Evolutionary conservation across 1,284 basidiomycete genomes (phyloP), one percentile per base, ranked within the genome.

Genomic region (Melampsora americana): DNA sequence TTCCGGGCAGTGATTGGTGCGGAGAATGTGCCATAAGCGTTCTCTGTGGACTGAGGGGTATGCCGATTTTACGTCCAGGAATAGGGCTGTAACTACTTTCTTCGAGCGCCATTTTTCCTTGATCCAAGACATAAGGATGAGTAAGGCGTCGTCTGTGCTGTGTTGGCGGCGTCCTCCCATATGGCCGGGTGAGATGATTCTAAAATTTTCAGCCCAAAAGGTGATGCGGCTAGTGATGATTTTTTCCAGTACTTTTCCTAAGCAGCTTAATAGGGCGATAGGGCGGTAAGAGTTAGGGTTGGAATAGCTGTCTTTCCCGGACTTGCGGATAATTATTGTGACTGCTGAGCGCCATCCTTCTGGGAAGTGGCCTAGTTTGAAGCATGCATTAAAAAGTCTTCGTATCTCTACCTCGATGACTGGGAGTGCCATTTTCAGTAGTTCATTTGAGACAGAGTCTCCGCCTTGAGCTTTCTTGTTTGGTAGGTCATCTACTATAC

Each of bases 401-500:
- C n/a, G n/a, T n/a, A n/a, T n/a, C n/a, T n/a, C n/a, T n/a, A n/a
- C n/a, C n/a, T n/a, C n/a, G n/a, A n/a, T n/a, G n/a, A n/a, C n/a
- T n/a, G n/a, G n/a, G n/a, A n/a, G n/a, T n/a, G n/a, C n/a, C n/a
- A n/a, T n/a, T n/a, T n/a, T n/a, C n/a, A n/a, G n/a, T n/a, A n/a
- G n/a, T 28, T 60, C 30, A 6, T 69, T 69, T 5, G 26, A 7
- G 20, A 69, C 53, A 20, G n/a, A 46, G 39, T 66, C 65, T 39
- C 35, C 39, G 26, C 67, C 67, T 32, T 48, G 26, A 12, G 67
- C 67, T n/a, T 69, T 69, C 53, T 39, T 53, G 7, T 48, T 11
- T 2, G 1, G 1, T 14, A 69, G 50, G 11, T 18, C 26, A 1
- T 5, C 1, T 18, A 69, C 59, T 11, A 7, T 12, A 18, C n/a